Base-by-base conservation (phyloP, 805 yeast genomes). In the Candida qinlingensis region DNA sequence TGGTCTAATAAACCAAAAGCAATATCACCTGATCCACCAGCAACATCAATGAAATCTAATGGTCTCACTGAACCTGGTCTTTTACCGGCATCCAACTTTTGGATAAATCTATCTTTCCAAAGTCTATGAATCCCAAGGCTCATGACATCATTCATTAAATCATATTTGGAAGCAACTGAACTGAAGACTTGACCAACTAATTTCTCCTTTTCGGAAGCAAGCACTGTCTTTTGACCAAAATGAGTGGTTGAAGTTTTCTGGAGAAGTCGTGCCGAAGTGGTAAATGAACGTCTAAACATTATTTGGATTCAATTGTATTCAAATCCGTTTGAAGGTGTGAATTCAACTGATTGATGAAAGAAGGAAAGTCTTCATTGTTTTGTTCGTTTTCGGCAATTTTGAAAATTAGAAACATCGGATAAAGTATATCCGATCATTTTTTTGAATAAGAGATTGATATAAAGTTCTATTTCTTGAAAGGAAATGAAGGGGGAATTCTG, bases 1-100 rank as follows among this genome's bases (percentile, higher is more conserved):
- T 94, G 96, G 60, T 90, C 96, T 53, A 94, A 73, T 54, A 94
- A 76, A 3, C 99, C 95, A 69, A 89, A 89, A 1, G 99, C 99
- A 68, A 94, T 92, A 63, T 94, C 99, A 42, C 99, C 99, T 9
- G 98, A 89, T 27, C 99, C 99, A 51, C 99, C 99, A 29, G 99
- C 99, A 49, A 94, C 98, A 67, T 94, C 99, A 54, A 94, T 75
- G 62, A 94, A 92, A 50, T 83, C 80, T 59, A 94, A 72, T 4
- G 97, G 96, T 55, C 83, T 79, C 11, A 81, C 78, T 3, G 49
- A 46, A 41, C 92, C 95, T 5, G 96, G 92, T 62, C 98, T 79
- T 73, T 81, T 81, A 34, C 99, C 99, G 40, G 97, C 96, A 63
- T 94, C 97, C 48, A 94, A 72, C 56, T 87, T 81, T 58, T 81